phyloP scores from a whole-genome alignment of 352 stramenopile genomes.

The Globisporangium splendens region DNA sequence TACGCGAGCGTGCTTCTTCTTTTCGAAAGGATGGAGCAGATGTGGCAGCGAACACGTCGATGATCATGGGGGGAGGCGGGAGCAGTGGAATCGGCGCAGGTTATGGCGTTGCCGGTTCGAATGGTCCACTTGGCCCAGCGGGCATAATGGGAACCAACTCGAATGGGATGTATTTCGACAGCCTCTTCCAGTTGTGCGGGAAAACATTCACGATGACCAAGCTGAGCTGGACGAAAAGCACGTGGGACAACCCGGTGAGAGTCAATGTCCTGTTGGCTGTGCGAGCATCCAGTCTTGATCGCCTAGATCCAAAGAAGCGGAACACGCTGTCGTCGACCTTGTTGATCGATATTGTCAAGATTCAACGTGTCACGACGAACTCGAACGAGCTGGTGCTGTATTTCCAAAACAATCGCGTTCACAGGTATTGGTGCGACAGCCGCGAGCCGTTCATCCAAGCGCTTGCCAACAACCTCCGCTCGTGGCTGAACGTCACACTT shows the following conservation, averaged over 20 bases:
- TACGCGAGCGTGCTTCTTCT: constrained; percentile 76
- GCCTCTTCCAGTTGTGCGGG: constrained; percentile 79
- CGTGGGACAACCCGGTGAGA: constrained; percentile 61
- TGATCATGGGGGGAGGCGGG: constrained; percentile 25
- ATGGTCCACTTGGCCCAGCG: constrained; percentile 17
- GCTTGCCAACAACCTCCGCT: constrained; percentile 84
- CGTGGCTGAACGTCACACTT: constrained; percentile 77
- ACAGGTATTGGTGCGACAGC: constrained; percentile 85
- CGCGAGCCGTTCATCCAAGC: constrained; percentile 86
- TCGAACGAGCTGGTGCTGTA: constrained; percentile 82
- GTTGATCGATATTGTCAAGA: constrained; percentile 87
- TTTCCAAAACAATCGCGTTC: constrained; percentile 84
- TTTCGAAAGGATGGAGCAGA: constrained; percentile 54
- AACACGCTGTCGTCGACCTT: constrained; percentile 78
- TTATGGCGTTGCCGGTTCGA: constrained; percentile 22
- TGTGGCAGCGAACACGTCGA: constrained; percentile 36
- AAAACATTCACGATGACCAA: constrained; percentile 86
- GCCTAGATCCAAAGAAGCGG: constrained; percentile 60
- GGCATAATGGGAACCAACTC: constrained; percentile 19
- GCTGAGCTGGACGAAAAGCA: constrained; percentile 75
- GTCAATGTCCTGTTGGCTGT: constrained; percentile 73
- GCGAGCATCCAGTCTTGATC: constrained; percentile 71
- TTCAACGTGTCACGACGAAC: constrained; percentile 82
- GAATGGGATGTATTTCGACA: constrained; percentile 87
- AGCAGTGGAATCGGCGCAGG: constrained; percentile 22